These are phyloP conservation scores for Stentor roeselii DNA, from an alignment of 73 alveolate species.

Conservation along the genomic window DNA sequence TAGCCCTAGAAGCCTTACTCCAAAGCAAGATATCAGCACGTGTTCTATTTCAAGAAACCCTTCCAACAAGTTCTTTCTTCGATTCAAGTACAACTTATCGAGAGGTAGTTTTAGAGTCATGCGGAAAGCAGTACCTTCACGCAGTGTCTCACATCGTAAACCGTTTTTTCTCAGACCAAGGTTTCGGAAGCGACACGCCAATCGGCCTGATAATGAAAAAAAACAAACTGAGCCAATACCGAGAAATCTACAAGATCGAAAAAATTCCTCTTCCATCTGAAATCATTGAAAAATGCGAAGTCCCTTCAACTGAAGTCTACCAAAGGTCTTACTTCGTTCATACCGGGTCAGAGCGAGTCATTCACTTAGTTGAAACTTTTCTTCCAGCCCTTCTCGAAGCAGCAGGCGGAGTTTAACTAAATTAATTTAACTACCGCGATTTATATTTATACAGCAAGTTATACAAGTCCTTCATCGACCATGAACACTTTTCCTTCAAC, in stretches of 20 bases:
- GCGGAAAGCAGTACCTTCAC: not conserved
- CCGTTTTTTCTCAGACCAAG: not conserved
- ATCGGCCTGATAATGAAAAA: not conserved
- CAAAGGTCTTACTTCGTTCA: not conserved
- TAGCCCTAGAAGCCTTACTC: not conserved
- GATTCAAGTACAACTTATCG: not conserved
- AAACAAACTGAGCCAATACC: not conserved
- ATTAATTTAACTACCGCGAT: not conserved
- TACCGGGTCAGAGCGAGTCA: not conserved
- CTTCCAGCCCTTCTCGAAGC: no score
- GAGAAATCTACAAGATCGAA: not conserved
- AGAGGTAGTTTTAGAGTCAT: not conserved
- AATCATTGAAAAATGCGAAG: not conserved
- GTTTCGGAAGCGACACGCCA: not conserved
- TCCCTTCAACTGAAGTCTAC: not conserved
- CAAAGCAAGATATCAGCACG: not conserved
- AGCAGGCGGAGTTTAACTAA: no score
- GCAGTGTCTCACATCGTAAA: not conserved
- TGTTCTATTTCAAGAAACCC: no score
- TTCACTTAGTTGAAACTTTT: not conserved
- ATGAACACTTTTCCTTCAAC: not conserved
- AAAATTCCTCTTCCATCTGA: not conserved
- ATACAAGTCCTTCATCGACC: slow-evolving; percentile 19
- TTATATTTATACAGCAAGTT: slow-evolving; percentile 8
- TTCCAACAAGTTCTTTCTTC: not conserved